Conservation (phyloP, 257 asterid species). For the Parsonsia alboflavescens region DNA sequence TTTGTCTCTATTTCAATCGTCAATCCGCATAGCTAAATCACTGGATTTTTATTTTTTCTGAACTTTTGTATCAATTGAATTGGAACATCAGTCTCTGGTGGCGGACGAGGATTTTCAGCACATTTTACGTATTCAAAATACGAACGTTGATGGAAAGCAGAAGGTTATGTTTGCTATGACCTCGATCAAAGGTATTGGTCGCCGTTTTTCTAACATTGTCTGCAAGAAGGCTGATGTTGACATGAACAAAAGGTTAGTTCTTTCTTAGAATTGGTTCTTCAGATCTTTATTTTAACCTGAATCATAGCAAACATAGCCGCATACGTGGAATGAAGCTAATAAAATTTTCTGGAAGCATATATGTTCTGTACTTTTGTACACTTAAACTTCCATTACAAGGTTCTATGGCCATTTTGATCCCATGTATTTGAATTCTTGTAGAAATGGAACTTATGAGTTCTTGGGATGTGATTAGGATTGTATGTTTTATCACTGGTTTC, state of each 20-base stretch:
- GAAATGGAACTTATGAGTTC: background rate
- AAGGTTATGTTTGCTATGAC: constrained; percentile 95
- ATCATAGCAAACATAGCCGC: background rate
- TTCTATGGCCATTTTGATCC: background rate
- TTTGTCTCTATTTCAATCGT: no score
- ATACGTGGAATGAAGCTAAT: background rate
- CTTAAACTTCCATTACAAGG: background rate
- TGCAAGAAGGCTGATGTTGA: constrained; percentile 93
- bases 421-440: no score
- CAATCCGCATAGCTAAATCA: background rate
- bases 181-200: constrained; percentile 94
- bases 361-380: background rate
- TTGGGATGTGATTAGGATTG: background rate
- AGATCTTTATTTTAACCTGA: background rate
- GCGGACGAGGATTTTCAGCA: constrained; percentile 92
- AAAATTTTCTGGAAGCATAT: background rate
- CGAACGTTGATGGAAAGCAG: constrained; percentile 91
- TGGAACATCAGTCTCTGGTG: constrained; percentile 52
- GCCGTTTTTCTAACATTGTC: constrained; percentile 86
- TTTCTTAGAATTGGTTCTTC: background rate
- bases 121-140: constrained; percentile 92
- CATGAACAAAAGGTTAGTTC: constrained; percentile 75
- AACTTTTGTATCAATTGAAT: background rate
- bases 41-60: background rate
- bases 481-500: background rate